These are phyloP conservation scores for Alternaria atra DNA, from an alignment of 2,329 filamentous ascomycete genomes.

Conservation along the genomic window DNA sequence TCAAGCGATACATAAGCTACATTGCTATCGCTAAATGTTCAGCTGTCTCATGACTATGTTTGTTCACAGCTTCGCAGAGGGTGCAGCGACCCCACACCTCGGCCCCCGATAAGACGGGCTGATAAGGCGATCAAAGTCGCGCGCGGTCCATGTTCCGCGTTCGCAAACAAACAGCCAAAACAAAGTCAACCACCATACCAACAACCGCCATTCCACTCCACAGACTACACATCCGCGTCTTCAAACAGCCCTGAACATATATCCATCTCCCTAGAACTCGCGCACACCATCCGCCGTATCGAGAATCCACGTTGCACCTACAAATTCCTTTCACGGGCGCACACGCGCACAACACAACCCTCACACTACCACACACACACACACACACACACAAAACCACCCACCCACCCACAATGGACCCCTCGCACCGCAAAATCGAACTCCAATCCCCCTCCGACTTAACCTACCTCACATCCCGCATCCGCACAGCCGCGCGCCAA, in stretches of 20 bases:
- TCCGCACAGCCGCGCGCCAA: conserved; percentile 72
- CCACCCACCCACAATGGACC: conserved; percentile 40
- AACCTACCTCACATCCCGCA: conserved; percentile 72
- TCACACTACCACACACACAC: background rate
- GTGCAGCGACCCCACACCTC: conserved; percentile 20
- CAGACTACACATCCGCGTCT: background rate
- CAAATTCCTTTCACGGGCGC: background rate
- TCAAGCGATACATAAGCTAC: background rate
- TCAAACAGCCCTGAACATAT: background rate
- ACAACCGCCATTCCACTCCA: background rate
- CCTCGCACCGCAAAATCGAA: conserved; percentile 75
- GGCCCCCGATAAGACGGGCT: conserved; percentile 20
- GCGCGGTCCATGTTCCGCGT: conserved; percentile 24
- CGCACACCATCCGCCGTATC: background rate
- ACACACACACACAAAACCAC: background rate
- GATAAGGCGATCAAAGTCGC: conserved; percentile 20
- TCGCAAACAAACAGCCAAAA: conserved; percentile 23
- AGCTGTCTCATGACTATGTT: background rate
- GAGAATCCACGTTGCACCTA: background rate
- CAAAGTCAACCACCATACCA: conserved; percentile 4
- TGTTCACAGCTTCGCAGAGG: background rate
- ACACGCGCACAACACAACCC: background rate
- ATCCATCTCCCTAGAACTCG: too few species aligned
- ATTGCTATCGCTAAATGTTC: background rate
- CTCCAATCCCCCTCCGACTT: conserved; percentile 80